Percentiles rank a stretch among this genome's conserved stretches.
phyloP scores from a whole-genome alignment of 345 rosid species.

The Theobroma cacao region DNA sequence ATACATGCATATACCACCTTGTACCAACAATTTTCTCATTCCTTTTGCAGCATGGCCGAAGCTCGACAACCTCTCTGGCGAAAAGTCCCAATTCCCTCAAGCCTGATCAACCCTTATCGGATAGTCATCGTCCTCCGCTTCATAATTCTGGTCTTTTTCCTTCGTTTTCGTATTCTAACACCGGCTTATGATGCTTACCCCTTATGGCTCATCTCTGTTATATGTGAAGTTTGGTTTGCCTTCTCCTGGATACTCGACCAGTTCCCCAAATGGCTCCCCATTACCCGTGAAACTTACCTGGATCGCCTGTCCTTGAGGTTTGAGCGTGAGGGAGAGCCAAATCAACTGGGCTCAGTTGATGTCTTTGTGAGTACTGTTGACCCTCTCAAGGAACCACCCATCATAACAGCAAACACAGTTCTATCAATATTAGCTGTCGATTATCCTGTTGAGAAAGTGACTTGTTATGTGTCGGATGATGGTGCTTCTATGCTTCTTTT shows the following conservation, averaged over 20 bases:
- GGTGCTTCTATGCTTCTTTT: conserved; percentile 96
- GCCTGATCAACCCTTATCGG: conserved; percentile 88
- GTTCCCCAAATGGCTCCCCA: conserved; percentile 96
- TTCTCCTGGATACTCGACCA: conserved; percentile 97
- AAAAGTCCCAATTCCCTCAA: conserved; percentile 80
- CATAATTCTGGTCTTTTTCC: conserved; percentile 69
- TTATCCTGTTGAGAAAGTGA: conserved; percentile 82
- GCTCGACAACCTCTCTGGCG: conserved; percentile 96
- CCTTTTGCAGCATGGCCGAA: conserved; percentile 72
- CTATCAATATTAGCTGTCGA: conserved; percentile 79
- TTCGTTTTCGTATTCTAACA: conserved; percentile 85
- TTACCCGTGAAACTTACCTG: conserved; percentile 83
- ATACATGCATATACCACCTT: not conserved
- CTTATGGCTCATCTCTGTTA: conserved; percentile 88
- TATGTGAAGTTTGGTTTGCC: conserved; percentile 95
- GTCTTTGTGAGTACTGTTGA: conserved; percentile 90
- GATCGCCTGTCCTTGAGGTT: conserved; percentile 85
- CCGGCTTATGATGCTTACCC: conserved; percentile 92
- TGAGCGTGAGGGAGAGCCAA: conserved; percentile 83
- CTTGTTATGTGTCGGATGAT: conserved; percentile 96
- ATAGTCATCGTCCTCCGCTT: conserved; percentile 92
- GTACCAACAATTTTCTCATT: not conserved
- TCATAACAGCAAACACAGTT: conserved; percentile 90
- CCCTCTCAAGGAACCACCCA: conserved; percentile 98
- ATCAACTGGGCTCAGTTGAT: conserved; percentile 75